Conservation (phyloP, 2,329 filamentous ascomycete genomes). For the Verticillium alfalfae region DNA sequence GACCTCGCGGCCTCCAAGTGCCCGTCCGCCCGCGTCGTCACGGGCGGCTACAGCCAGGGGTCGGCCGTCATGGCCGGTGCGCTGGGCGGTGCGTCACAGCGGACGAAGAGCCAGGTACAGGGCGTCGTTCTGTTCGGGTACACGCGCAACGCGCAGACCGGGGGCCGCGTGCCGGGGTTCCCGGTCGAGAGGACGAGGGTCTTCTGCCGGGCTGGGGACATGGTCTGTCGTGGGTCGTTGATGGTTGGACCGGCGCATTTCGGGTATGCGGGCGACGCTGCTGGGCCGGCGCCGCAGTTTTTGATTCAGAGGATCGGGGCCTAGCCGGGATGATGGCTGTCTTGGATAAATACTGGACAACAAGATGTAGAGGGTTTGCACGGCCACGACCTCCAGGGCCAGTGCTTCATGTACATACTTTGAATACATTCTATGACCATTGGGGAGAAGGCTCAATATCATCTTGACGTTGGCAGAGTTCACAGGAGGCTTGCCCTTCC, state of each 20-base stretch:
- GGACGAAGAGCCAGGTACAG: constrained; percentile 19
- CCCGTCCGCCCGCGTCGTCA: constrained; percentile 32
- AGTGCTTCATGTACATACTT: too few relatives aligned
- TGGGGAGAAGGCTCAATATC: too few relatives aligned
- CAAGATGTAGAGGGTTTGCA: too few relatives aligned
- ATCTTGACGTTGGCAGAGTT: too few relatives aligned
- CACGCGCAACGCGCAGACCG: constrained; percentile 35
- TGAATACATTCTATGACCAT: too few relatives aligned
- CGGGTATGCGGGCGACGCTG: constrained; percentile 15
- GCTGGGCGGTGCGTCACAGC: constrained; percentile 19
- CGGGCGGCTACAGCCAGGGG: constrained; percentile 35
- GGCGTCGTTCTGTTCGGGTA: constrained; percentile 32
- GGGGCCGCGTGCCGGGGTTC: constrained; percentile 29
- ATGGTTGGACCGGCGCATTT: constrained; percentile 27
- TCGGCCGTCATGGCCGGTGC: constrained; percentile 34
- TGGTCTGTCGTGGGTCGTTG: constrained; percentile 29
- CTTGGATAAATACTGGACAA: too few relatives aligned
- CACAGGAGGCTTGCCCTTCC: too few relatives aligned
- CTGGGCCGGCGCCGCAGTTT: constrained; percentile 14
- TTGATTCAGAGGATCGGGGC: constrained; percentile 10
- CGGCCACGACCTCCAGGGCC: too few relatives aligned
- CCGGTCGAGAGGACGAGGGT: constrained; percentile 24
- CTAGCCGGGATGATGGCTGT: constrained; percentile 1
- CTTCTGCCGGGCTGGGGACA: constrained; percentile 28
- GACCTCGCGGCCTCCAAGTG: constrained; percentile 34